These are phyloP conservation scores for Metarhizium sp. DNA, from an alignment of 2,329 filamentous ascomycete species.

Conservation along the genomic window DNA sequence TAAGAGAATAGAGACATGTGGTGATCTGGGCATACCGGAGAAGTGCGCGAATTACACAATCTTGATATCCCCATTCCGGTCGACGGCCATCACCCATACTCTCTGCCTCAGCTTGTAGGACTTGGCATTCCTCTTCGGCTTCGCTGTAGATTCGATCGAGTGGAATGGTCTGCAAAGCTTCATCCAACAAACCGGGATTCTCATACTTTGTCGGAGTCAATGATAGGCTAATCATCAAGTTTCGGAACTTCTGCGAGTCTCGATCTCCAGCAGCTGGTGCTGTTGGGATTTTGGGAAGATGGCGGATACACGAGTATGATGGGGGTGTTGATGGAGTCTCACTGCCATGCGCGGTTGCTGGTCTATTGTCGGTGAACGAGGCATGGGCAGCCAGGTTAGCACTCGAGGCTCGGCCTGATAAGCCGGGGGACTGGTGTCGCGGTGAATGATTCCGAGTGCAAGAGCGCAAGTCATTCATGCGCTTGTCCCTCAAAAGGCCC, in stretches of 20 bases:
- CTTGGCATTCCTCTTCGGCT: constrained; percentile 86
- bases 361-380: constrained; percentile 30
- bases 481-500: constrained; percentile 74
- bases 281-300: constrained; percentile 54
- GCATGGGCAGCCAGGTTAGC: constrained; percentile 33
- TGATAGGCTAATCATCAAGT: constrained; percentile 75
- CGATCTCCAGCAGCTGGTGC: constrained; percentile 58
- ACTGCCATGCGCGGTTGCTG: constrained; percentile 35
- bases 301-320: constrained; percentile 38
- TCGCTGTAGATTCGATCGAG: constrained; percentile 87
- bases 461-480: constrained; percentile 65
- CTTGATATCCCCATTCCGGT: constrained; percentile 93
- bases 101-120: constrained; percentile 77
- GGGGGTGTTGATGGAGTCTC: constrained; percentile 28
- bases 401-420: constrained; percentile 39
- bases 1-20: not conserved
- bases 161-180: constrained; percentile 78
- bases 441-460: constrained; percentile 50
- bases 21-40: constrained; percentile 51
- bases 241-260: constrained; percentile 66
- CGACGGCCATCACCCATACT: constrained; percentile 73
- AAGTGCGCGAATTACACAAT: constrained; percentile 85
- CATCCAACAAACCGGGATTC: constrained; percentile 88
- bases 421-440: constrained; percentile 47
- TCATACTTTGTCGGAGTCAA: constrained; percentile 89